Evolutionary conservation across 768 basidiomycete genomes (phyloP).

Genomic region (Gymnopilus junonius): DNA sequence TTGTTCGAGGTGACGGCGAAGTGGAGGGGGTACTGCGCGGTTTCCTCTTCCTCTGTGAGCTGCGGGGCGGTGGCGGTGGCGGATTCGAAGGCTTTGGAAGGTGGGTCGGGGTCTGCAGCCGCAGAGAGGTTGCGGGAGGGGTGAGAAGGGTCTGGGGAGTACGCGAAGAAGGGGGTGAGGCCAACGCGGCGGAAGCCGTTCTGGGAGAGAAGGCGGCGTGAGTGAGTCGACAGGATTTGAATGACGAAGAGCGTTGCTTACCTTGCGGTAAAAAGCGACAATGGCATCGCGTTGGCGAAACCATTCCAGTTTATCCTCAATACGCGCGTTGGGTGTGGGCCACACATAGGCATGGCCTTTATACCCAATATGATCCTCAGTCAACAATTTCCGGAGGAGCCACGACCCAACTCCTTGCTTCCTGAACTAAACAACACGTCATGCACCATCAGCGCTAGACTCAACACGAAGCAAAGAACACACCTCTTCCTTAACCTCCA

Average conservation of each 20-base stretch:
- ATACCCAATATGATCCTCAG: conserved; percentile 19
- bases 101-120: conserved; percentile 2
- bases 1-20: neutral
- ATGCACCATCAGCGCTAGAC: neutral
- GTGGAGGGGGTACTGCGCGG: conserved; percentile 11
- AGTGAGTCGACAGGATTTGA: no score
- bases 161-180: conserved; percentile 27
- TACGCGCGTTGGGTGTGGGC: conserved; percentile 26
- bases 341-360: conserved; percentile 25
- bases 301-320: neutral
- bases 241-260: no score
- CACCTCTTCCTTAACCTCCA: conserved; percentile 29
- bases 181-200: conserved; percentile 32
- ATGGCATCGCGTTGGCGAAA: neutral
- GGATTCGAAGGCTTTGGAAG: neutral
- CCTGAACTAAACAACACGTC: conserved; percentile 12
- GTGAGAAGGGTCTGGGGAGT: conserved; percentile 23
- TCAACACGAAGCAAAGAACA: neutral
- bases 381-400: conserved; percentile 21
- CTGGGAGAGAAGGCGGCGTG: conserved; percentile 10
- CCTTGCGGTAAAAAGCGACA: conserved; percentile 5
- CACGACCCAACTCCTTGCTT: conserved; percentile 25
- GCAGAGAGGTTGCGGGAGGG: conserved; percentile 20
- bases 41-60: neutral
- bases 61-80: no score